phyloP scores from a whole-genome alignment of 495 filamentous ascomycete species.

The Aspergillus olivimuriae region DNA sequence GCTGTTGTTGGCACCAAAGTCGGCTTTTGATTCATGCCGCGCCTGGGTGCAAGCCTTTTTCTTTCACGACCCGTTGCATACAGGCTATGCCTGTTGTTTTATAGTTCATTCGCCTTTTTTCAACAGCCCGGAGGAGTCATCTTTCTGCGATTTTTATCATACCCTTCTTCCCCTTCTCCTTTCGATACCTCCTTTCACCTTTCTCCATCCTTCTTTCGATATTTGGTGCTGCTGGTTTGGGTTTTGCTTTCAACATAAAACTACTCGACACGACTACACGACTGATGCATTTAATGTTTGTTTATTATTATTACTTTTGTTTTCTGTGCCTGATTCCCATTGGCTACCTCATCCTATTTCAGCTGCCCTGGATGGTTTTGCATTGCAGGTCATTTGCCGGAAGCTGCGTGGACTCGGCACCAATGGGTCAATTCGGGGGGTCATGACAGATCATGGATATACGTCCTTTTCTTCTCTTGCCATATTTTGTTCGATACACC shows the following conservation, averaged over 20 bases:
- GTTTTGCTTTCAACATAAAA: slow-evolving; percentile 18
- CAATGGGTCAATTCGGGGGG: no score
- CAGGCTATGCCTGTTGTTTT: slow-evolving; percentile 7
- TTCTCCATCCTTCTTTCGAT: not conserved
- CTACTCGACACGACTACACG: slow-evolving; percentile 25
- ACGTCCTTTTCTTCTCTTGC: slow-evolving; percentile 7
- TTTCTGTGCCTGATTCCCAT: not conserved
- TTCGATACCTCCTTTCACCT: slow-evolving; percentile 1
- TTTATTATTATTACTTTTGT: slow-evolving; percentile 9
- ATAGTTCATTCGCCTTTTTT: slow-evolving; percentile 8
- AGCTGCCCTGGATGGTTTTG: not conserved
- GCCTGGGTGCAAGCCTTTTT: no score
- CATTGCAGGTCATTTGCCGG: not conserved
- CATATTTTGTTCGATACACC: slow-evolving; percentile 6
- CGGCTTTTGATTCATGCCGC: slow-evolving; percentile 26
- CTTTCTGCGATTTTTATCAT: slow-evolving; percentile 9
- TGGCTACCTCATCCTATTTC: not conserved
- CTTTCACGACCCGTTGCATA: not conserved
- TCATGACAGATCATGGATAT: slow-evolving; percentile 14
- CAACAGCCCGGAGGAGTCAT: not conserved
- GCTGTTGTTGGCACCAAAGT: slow-evolving; percentile 50
- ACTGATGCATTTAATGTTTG: slow-evolving; percentile 30
- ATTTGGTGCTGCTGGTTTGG: slow-evolving; percentile 13
- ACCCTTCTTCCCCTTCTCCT: not conserved
- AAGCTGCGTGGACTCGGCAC: no score